Conservation (phyloP, 495 filamentous ascomycete species). For the Penicillium lagena region DNA sequence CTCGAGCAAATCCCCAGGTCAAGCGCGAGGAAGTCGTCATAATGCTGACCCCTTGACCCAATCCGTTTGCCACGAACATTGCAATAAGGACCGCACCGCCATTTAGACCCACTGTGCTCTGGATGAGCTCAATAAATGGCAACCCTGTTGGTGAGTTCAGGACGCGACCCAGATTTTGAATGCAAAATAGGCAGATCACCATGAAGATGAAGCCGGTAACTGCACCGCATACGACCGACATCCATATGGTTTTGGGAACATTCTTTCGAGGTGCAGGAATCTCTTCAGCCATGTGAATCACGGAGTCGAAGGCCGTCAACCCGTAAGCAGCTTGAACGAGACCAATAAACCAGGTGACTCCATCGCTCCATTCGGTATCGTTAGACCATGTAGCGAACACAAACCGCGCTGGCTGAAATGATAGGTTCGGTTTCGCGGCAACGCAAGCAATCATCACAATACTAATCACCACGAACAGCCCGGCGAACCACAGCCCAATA, state of each 20-base stretch:
- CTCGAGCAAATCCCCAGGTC: constrained; percentile 50
- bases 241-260: constrained; percentile 30
- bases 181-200: constrained; percentile 65
- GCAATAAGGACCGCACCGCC: constrained; percentile 32
- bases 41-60: constrained; percentile 35
- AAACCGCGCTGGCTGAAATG: constrained; percentile 37
- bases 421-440: constrained; percentile 21
- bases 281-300: constrained; percentile 52
- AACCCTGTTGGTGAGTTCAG: constrained; percentile 35
- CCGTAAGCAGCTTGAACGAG: constrained; percentile 54
- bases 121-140: constrained; percentile 36
- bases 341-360: constrained; percentile 56
- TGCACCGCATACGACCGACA: constrained; percentile 37
- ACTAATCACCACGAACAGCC: constrained; percentile 34
- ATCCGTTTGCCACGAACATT: constrained; percentile 38
- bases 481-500: constrained; percentile 39
- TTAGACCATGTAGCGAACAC: constrained; percentile 54
- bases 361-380: constrained; percentile 56
- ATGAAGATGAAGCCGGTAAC: constrained; percentile 58
- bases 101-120: constrained; percentile 26
- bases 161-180: constrained; percentile 54
- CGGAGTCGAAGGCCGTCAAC: constrained; percentile 55
- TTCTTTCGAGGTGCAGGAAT: constrained; percentile 35
- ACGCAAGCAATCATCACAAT: constrained; percentile 37
- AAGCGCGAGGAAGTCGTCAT: constrained; percentile 44